Evolutionary conservation across 2,329 filamentous ascomycete genomes (phyloP), one percentile per base, ranked within the genome.

Genomic region (Trichoderma oligosporum): DNA sequence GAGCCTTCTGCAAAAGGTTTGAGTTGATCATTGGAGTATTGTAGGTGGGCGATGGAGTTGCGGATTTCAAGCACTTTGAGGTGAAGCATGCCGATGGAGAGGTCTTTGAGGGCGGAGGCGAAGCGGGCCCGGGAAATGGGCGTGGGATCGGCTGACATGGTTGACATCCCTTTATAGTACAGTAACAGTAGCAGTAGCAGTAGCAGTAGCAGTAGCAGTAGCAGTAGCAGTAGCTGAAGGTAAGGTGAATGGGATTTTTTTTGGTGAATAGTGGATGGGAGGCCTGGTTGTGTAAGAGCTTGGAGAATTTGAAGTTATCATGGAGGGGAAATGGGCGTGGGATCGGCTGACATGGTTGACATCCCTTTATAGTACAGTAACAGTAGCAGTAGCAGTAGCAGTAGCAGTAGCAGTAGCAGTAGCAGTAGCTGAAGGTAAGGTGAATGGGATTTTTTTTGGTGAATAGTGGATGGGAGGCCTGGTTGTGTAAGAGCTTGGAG

Each of bases 51-150:
- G 67, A 91, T 86, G 64, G 79, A 83, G 79, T 91, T 91, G 69
- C 82, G 83, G 61, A 92, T 79, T 71, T 92, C 89, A 67, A 87
- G 82, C 59, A 87, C 82, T 73, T 91, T 91, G 71, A 87, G 78
- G 72, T 88, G 85, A 6, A 92, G 84, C 57, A 80, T 80, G 61
- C 81, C 78, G 62, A 86, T 70, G 38, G 87, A 82, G 56, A 92
- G 83, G 60, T 85, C 82, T 62, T 79, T 76, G 63, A 92, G 78
- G 22, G 88, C 88, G 60, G 78, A 75, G 67, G 85, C 82, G 75
- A 89, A 90, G 68, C 81, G 81, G 16, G 76, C 70, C 24, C 83
- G 75, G 44, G 79, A 73, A 67, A 89, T 89, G 58, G 86, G 86
- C 9, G 69, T 67, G 6, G 84, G 70, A 65, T 83, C 80, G 57